Percentiles rank a stretch among this genome's conserved stretches.
Evolutionary conservation across 768 basidiomycete genomes (phyloP).

Genomic region (Mycena kentingensis): DNA sequence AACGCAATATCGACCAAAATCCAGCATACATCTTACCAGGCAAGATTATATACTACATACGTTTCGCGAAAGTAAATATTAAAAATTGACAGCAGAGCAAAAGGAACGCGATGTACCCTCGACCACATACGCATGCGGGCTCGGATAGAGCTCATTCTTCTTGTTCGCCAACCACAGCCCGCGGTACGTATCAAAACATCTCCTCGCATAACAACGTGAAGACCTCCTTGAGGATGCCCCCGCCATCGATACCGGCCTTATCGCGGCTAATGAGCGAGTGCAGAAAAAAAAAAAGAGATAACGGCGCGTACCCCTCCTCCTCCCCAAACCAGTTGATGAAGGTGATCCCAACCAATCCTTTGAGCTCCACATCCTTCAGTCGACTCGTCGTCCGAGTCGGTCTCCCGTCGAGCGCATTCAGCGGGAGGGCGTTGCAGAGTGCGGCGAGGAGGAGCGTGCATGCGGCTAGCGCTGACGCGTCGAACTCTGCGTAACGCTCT

Average conservation of each 20-base stretch:
- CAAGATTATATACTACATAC: conserved; percentile 77
- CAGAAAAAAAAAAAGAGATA: not conserved
- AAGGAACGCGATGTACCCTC: conserved; percentile 58
- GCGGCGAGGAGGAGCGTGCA: conserved; percentile 57
- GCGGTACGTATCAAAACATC: conserved; percentile 90
- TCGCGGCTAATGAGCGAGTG: conserved; percentile 2
- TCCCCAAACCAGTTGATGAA: conserved; percentile 90
- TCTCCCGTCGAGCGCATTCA: conserved; percentile 51
- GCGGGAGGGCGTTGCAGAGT: conserved; percentile 56
- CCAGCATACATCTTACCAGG: conserved; percentile 96
- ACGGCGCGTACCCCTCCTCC: conserved; percentile 62
- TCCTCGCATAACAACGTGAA: conserved; percentile 91
- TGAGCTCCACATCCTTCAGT: conserved; percentile 73
- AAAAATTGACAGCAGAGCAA: not conserved
- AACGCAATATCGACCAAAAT: conserved; percentile 95
- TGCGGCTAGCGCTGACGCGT: conserved; percentile 44
- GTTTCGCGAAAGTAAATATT: no score
- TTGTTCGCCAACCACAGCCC: conserved; percentile 91
- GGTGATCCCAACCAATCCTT: conserved; percentile 81
- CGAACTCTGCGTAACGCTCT: conserved; percentile 56
- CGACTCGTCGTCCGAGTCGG: conserved; percentile 18
- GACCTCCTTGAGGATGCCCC: conserved; percentile 98
- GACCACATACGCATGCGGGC: conserved; percentile 87
- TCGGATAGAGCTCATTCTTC: conserved; percentile 94
- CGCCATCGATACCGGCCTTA: conserved; percentile 92